Conservation (phyloP, 805 yeast genomes). For the Tetrapisispora nanseiensis region DNA sequence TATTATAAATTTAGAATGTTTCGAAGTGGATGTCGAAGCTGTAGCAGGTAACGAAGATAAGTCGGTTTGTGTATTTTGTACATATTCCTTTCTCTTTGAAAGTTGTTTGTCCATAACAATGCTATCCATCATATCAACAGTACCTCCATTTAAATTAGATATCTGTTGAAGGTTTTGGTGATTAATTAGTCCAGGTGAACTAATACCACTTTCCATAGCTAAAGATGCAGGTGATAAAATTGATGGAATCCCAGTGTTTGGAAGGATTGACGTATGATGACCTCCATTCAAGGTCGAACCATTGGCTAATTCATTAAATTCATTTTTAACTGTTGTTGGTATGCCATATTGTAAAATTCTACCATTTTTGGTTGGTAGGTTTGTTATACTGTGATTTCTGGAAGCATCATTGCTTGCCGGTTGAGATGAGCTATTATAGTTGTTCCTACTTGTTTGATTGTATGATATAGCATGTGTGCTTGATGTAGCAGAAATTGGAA, state of each 20-base stretch:
- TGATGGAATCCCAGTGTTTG: neutral
- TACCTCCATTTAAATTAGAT: neutral
- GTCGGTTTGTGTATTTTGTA: neutral
- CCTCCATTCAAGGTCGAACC: neutral
- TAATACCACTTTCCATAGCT: neutral
- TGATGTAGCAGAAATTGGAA: constrained; percentile 1
- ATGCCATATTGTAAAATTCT: neutral
- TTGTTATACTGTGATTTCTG: neutral
- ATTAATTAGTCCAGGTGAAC: neutral
- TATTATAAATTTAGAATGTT: neutral
- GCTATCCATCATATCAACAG: neutral
- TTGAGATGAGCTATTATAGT: neutral
- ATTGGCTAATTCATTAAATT: neutral
- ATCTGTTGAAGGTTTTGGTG: neutral
- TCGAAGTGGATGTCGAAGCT: neutral
- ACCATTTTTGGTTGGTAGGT: neutral
- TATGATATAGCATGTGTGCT: neutral
- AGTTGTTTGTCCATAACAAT: neutral
- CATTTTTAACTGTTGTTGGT: neutral
- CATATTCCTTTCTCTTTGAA: neutral
- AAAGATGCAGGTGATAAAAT: neutral
- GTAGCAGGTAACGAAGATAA: neutral
- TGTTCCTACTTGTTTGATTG: neutral
- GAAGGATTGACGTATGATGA: neutral
- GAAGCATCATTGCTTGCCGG: neutral